These are phyloP conservation scores for Ogataea parapolymorpha DNA, from an alignment of 805 yeast species.

Conservation along the genomic window DNA sequence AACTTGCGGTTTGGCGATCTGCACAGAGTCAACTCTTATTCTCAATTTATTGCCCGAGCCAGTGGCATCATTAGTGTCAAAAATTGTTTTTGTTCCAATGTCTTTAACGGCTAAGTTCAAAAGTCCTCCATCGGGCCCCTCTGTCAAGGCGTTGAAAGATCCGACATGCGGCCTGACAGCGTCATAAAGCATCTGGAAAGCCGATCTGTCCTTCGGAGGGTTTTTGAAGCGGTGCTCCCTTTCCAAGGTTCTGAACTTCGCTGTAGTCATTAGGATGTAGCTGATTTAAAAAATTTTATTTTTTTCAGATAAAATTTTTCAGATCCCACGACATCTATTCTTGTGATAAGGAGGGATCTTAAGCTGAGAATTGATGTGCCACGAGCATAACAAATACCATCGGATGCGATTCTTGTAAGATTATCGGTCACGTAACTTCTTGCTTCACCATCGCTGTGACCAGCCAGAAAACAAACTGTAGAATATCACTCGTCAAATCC, in stretches of 20 bases:
- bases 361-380: no score
- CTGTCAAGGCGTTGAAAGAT: conserved; percentile 92
- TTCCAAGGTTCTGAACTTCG: conserved; percentile 77
- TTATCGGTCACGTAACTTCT: no score
- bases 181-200: conserved; percentile 76
- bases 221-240: conserved; percentile 80
- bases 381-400: no score
- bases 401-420: no score
- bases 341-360: conserved; percentile 1
- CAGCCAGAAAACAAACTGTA: no score
- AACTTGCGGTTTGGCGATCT: conserved; percentile 79
- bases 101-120: conserved; percentile 83
- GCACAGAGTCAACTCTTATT: conserved; percentile 86
- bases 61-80: conserved; percentile 68
- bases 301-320: conserved; percentile 5
- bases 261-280: conserved; percentile 29
- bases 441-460: no score
- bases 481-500: no score
- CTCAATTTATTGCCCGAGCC: conserved; percentile 81
- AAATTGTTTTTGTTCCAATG: conserved; percentile 80
- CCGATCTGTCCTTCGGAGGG: conserved; percentile 85
- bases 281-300: conserved; percentile 6
- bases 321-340: conserved; percentile 8
- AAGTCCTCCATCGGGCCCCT: conserved; percentile 81
- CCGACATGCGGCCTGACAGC: conserved; percentile 96